These are phyloP conservation scores for Beauveria varroae DNA, from an alignment of 2,329 filamentous ascomycete genomes.

Conservation along the genomic window DNA sequence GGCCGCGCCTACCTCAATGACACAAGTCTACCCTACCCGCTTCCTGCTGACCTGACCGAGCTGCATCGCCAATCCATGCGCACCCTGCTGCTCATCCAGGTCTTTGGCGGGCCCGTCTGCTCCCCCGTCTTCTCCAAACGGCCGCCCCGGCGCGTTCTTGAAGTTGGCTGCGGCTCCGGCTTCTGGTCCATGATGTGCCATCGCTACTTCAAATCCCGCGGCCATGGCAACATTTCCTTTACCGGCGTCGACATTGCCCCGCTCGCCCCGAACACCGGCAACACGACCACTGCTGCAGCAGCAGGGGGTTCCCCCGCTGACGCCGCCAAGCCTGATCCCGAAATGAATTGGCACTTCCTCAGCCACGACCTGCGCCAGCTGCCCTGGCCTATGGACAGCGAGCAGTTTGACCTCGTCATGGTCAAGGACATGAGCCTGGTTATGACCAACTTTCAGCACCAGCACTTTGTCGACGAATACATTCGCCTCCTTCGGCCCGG, in stretches of 20 bases:
- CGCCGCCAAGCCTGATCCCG: constrained; percentile 51
- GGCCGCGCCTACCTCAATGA: constrained; percentile 80
- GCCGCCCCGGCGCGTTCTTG: constrained; percentile 70
- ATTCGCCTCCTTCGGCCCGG: constrained; percentile 69
- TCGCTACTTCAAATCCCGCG: constrained; percentile 63
- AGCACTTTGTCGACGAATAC: constrained; percentile 59
- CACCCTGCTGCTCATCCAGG: constrained; percentile 71
- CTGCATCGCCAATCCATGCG: constrained; percentile 81
- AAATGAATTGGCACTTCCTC: constrained; percentile 82
- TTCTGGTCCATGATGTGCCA: constrained; percentile 90
- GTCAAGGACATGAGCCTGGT: constrained; percentile 73
- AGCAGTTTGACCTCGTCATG: constrained; percentile 82
- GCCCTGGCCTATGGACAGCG: constrained; percentile 71
- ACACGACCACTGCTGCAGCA: constrained; percentile 26
- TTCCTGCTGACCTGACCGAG: constrained; percentile 81
- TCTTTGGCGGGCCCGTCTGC: constrained; percentile 75
- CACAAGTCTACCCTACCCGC: constrained; percentile 63
- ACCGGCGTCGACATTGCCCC: constrained; percentile 77
- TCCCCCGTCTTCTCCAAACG: constrained; percentile 58
- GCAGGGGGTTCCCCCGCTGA: not conserved
- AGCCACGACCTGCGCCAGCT: constrained; percentile 73
- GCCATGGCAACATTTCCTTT: constrained; percentile 64
- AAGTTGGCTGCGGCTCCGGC: constrained; percentile 79
- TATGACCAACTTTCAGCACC: constrained; percentile 51
- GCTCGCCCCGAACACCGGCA: constrained; percentile 41